Evolutionary conservation across 139 green algal species (phyloP).

Genomic region (Chlorella sp.): DNA sequence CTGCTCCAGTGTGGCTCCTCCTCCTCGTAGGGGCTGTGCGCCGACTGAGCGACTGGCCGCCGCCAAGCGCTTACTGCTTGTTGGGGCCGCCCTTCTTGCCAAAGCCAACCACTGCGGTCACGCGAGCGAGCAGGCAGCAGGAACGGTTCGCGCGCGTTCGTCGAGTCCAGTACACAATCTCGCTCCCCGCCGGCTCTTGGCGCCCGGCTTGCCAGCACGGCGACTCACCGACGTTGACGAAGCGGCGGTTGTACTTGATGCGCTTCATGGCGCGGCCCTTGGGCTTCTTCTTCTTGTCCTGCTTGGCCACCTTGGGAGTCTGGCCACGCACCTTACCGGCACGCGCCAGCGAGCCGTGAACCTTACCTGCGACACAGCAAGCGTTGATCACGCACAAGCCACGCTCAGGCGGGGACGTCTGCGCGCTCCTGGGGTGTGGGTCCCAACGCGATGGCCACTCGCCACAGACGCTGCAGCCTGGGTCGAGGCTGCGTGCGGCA

Average conservation of each 20-base stretch:
- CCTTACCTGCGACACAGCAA: conserved; percentile 77
- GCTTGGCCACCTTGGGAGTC: conserved; percentile 96
- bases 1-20: too few relatives aligned
- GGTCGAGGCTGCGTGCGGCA: too few relatives aligned
- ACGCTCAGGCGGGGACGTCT: too few relatives aligned
- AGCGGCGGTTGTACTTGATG: conserved; percentile 97
- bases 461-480: too few relatives aligned
- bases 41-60: too few relatives aligned
- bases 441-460: too few relatives aligned
- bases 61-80: conserved; percentile 40
- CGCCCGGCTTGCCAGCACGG: too few relatives aligned
- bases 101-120: conserved; percentile 69
- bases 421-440: too few relatives aligned
- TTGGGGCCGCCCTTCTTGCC: conserved; percentile 92
- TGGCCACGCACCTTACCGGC: conserved; percentile 98
- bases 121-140: neutral
- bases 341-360: conserved; percentile 98
- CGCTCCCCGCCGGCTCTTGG: neutral
- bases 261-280: conserved; percentile 90
- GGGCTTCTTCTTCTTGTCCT: conserved; percentile 98
- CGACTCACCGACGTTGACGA: conserved; percentile 66
- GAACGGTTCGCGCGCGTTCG: neutral
- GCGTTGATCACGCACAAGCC: too few relatives aligned
- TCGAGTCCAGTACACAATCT: neutral
- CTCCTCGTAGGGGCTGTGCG: too few relatives aligned